Evolutionary conservation across 345 rosid species (phyloP).

Genomic region (Adansonia digitata): DNA sequence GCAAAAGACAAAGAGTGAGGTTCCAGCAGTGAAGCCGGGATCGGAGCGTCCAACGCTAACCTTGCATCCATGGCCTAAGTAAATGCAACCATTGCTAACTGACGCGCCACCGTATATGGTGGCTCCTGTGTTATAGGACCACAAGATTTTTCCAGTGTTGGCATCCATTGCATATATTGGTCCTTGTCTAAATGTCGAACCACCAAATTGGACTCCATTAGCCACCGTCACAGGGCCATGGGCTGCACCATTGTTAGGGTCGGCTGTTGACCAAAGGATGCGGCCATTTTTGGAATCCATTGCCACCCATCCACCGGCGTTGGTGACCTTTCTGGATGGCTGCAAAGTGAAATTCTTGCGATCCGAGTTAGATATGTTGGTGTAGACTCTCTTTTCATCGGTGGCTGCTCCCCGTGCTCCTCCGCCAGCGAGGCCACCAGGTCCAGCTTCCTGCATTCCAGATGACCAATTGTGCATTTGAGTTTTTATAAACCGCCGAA

Average conservation of each 20-base stretch:
- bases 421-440: conserved; percentile 23
- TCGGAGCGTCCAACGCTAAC: neutral
- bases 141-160: conserved; percentile 12
- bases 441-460: conserved; percentile 25
- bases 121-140: conserved; percentile 20
- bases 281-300: conserved; percentile 17
- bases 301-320: conserved; percentile 26
- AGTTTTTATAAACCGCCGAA: too few relatives aligned
- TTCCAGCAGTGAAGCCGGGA: conserved; percentile 15
- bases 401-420: conserved; percentile 38
- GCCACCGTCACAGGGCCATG: conserved; percentile 25
- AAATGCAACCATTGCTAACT: conserved; percentile 25
- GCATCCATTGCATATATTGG: conserved; percentile 23
- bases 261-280: conserved; percentile 21
- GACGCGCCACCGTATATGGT: conserved; percentile 21
- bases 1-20: conserved; percentile 23
- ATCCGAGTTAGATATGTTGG: conserved; percentile 24
- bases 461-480: neutral
- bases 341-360: conserved; percentile 25
- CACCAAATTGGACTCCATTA: conserved; percentile 19
- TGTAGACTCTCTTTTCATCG: conserved; percentile 24
- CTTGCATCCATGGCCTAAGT: conserved; percentile 19
- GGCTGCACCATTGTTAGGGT: conserved; percentile 14
- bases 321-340: conserved; percentile 12
- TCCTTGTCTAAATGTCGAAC: conserved; percentile 18